These are phyloP conservation scores for Geotrichum cucujoidarum DNA, from an alignment of 1,139 yeast genomes.

Conservation along the genomic window DNA sequence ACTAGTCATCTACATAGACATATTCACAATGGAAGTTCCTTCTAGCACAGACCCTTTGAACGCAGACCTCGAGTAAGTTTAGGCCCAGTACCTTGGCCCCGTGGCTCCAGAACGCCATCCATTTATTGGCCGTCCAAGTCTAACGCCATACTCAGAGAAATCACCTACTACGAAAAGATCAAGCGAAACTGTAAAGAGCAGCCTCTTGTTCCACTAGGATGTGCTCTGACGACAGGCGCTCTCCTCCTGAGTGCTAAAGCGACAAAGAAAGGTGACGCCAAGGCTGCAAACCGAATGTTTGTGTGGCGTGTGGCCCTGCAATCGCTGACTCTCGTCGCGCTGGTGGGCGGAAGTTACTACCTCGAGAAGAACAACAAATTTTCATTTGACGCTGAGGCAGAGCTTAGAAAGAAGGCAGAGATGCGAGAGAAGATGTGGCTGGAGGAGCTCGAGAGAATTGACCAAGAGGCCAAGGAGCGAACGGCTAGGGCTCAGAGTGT, in stretches of 20 bases:
- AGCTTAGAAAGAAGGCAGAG: conserved; percentile 71
- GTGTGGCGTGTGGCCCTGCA: conserved; percentile 87
- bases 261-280: conserved; percentile 64
- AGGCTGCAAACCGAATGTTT: conserved; percentile 78
- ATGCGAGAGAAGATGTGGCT: conserved; percentile 84
- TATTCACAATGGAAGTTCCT: conserved; percentile 17
- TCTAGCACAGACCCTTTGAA: conserved; percentile 16
- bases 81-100: neutral
- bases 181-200: conserved; percentile 36
- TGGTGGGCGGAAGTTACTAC: conserved; percentile 72
- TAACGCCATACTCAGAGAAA: conserved; percentile 9
- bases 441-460: conserved; percentile 85
- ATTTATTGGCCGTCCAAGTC: too few relatives aligned
- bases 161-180: conserved; percentile 27
- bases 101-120: neutral
- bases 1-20: too few relatives aligned
- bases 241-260: conserved; percentile 74
- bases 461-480: conserved; percentile 55
- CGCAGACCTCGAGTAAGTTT: conserved; percentile 10
- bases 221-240: conserved; percentile 74
- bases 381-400: conserved; percentile 53
- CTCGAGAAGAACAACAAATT: conserved; percentile 51
- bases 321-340: conserved; percentile 72
- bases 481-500: conserved; percentile 25
- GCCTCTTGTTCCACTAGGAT: conserved; percentile 63